Evolutionary conservation across 2,329 filamentous ascomycete species (phyloP).

Genomic region (Aureobasidium pullulans): DNA sequence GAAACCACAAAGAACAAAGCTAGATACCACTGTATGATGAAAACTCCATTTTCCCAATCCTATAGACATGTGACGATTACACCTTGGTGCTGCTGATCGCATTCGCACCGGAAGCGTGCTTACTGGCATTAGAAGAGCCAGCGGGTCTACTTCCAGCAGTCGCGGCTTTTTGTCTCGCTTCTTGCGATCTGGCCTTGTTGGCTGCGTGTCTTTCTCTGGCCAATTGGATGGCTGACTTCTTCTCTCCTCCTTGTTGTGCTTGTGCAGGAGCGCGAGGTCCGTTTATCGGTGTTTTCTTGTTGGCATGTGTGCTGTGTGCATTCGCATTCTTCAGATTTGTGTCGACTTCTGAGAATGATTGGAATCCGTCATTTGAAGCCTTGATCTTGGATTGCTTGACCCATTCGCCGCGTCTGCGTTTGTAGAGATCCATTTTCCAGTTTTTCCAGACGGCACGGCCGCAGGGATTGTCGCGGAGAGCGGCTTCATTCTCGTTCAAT

Average conservation of each 20-base stretch:
- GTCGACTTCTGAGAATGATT: constrained; percentile 42
- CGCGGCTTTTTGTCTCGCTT: constrained; percentile 2
- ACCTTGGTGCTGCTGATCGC: constrained; percentile 3
- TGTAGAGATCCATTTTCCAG: constrained; percentile 67
- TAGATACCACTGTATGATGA: too few relatives aligned
- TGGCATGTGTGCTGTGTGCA: constrained; percentile 14
- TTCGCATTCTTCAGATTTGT: constrained; percentile 17
- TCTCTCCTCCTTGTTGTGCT: constrained; percentile 18
- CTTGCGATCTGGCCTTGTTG: constrained; percentile 32
- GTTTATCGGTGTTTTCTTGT: background rate
- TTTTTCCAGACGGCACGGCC: constrained; percentile 66
- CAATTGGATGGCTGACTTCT: constrained; percentile 48
- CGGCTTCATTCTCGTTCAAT: constrained; percentile 51
- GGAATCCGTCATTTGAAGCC: constrained; percentile 45
- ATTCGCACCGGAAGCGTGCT: constrained; percentile 7
- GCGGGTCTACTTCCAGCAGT: background rate
- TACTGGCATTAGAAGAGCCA: constrained; percentile 3
- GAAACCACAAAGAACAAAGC: too few relatives aligned
- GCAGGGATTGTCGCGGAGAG: constrained; percentile 55
- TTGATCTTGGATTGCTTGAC: constrained; percentile 49
- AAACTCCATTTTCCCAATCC: background rate
- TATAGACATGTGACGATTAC: background rate
- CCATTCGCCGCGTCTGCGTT: constrained; percentile 57
- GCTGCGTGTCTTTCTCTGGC: constrained; percentile 51
- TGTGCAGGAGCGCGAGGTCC: background rate